Evolutionary conservation across 106 monocot species (phyloP).

Genomic region (Hemerocallis citrina): DNA sequence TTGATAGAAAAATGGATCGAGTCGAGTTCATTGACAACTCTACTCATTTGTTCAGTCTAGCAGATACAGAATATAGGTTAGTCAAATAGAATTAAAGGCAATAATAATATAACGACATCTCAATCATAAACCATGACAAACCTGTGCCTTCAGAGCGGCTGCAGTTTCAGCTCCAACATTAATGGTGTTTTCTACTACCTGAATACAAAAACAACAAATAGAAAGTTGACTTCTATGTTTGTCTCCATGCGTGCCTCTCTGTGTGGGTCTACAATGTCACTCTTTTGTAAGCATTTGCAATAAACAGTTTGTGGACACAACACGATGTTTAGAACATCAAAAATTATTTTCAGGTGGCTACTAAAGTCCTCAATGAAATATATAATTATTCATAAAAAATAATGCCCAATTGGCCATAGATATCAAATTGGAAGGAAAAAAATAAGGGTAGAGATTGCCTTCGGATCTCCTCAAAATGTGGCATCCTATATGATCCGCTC

Average conservation of each 20-base stretch:
- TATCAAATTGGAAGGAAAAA: no score
- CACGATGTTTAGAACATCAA: neutral
- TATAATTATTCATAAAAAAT: no score
- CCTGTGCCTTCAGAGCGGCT: slow-evolving; percentile 92
- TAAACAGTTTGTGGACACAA: neutral
- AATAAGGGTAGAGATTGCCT: no score
- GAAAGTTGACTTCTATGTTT: neutral
- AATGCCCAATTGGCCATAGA: no score
- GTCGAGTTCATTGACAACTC: slow-evolving; percentile 89
- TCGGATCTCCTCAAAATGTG: no score
- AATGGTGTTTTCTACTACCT: slow-evolving; percentile 79
- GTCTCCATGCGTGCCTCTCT: no score
- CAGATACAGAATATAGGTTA: neutral
- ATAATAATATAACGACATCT: neutral
- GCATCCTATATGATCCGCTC: no score
- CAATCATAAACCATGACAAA: slow-evolving; percentile 10
- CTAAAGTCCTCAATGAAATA: no score
- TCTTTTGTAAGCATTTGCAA: neutral
- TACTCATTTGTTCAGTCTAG: slow-evolving; percentile 97
- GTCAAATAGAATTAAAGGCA: neutral
- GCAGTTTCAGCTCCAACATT: slow-evolving; percentile 83
- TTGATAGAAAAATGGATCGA: slow-evolving; percentile 93
- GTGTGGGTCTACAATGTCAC: no score
- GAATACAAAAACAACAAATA: neutral
- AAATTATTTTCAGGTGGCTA: neutral